Base-by-base conservation (phyloP, 331 rosid genomes). In the Rhamnella rubrinervis region DNA sequence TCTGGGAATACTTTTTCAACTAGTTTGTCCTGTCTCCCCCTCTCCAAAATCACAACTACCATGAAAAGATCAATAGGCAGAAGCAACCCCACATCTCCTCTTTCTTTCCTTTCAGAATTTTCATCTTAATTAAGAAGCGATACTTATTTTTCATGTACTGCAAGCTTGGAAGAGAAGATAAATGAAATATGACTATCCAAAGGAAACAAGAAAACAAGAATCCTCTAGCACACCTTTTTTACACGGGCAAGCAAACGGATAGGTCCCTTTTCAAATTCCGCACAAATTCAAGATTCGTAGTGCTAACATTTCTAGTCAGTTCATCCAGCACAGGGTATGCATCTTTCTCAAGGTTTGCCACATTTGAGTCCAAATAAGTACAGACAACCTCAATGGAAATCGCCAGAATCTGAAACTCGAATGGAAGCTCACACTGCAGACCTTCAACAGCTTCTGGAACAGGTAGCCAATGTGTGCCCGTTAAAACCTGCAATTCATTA, bases 321-420 rank as follows among this genome's bases (percentile, higher is more conserved):
- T 89, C 97, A 82, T 95, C 97, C 63, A 95, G 67, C 8, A 91
- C 85, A 66, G 97, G 97, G 84, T 95, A 89, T 44, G 99, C 97
- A 56, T 69, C 84, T 76, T 82, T 83, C 84, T 91, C 98, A 59
- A 95, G 97, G 71, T 87, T 91, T 31, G 87, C 90, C 69, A 91
- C 98, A 70, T 62, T 83, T 3, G 93, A 81, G 71, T 95, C 96
- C 71, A 95, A 75, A 73, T 72, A 82, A 4, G 84, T 84, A 76
- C 97, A 95, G 20, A 91, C 96, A 80, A 77, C 95, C 80, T 95
- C 98, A 59, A 95, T 81, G 15, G 96, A 96, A 83, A 85, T 83
- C 88, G 91, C 97, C 68, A 95, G 89, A 80, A 87, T 96, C 71
- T 91, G 97, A 83, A 95, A 95, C 76, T 91, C 98, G 8, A 93